Evolutionary conservation across 768 basidiomycete species (phyloP), one percentile per base, ranked within the genome.

Genomic region (Trametes gibbosa): DNA sequence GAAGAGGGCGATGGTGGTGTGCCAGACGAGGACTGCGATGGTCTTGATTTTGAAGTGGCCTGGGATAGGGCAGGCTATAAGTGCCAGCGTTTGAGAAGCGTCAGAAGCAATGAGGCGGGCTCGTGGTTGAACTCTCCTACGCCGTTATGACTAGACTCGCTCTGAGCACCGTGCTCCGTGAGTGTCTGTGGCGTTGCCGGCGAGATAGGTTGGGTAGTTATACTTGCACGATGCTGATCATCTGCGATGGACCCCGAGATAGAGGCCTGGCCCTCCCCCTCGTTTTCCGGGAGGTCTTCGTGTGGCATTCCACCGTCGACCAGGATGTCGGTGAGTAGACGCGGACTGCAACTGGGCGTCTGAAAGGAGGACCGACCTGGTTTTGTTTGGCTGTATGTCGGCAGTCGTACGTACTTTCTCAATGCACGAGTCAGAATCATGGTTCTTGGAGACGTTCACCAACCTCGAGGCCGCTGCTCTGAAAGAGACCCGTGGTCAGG

Each of bases 381-480:
- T 4, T 4, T 32, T 32, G 29, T 32, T 32, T 32, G 29, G 10
- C n/a, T 32, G 29, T 32, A 32, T 10, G 29, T 32, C 29, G 29
- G 29, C 10, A 32, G 29, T 32, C 29, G 29, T 32, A 10, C 4
- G 29, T 32, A 32, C 29, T 4, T 4, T 32, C 29, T 32, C 29
- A 32, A 32, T 4, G 29, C 29, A n/a, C n/a, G n/a, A n/a, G n/a
- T 32, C 10, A 5, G 5, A 17, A 24, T n/a, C 25, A 34, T 45
- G 46, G 25, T 48, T 25, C 24, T 40, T 40, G 39, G 46, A 32
- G 2, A 17, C 29, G 43, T 19, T 43, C 16, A 41, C 25, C 46
- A 16, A 37, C 46, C 37, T 48, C 46, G 46, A 56, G 45, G 54
- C 29, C n/a, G n/a, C n/a, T n/a, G n/a, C n/a, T n/a, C n/a, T n/a